Evolutionary conservation across 768 basidiomycete genomes (phyloP), one percentile per base, ranked within the genome.

Genomic region (Solioccasus polychromus): DNA sequence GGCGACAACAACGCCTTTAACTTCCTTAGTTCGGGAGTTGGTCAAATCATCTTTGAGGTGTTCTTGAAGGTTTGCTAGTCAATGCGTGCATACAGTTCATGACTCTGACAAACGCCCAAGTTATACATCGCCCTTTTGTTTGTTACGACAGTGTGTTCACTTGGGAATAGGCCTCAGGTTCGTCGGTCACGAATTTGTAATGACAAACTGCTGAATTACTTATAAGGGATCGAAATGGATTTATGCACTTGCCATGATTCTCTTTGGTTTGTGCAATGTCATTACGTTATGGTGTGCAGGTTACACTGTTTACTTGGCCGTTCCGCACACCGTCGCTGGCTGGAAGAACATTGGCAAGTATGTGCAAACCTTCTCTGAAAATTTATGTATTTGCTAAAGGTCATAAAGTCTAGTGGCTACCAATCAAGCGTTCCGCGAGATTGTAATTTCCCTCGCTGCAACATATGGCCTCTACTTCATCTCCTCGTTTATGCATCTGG

Each of bases 281-380:
- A 87, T 92, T 59, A 83, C 88, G 6, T 74, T 88, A 34, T 93
- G 88, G 83, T 93, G 89, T 70, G 92, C 90, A 7, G 92, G 76
- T n/a, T 94, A 77, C 63, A 93, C 90, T 1, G 87, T 94, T 43
- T 95, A 90, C 57, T 77, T 89, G 19, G 82, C 87, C 11, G 83
- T 92, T 28, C 86, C 87, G 2, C 82, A 92, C 57, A 77, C 79
- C 4, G 45, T 79, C n/a, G 73, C 71, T 3, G 88, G 83, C 32
- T 94, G 92, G 92, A 73, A 80, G 50, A 68, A 87, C 54, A 70
- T 90, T 57, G 72, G 76, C 35, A 64, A 83, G 89, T 90, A 66
- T 59, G 83, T 67, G 48, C 20, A 20, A 20, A 40, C 10, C 26
- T 2, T 8, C 18, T 41, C 11, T 25, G 14, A 10, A 32, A 29